A percentile compares a stretch with the other conserved stretches of the same genome.
phyloP scores from a whole-genome alignment of 176 grass and related monocot species.

The Carex cristatella region DNA sequence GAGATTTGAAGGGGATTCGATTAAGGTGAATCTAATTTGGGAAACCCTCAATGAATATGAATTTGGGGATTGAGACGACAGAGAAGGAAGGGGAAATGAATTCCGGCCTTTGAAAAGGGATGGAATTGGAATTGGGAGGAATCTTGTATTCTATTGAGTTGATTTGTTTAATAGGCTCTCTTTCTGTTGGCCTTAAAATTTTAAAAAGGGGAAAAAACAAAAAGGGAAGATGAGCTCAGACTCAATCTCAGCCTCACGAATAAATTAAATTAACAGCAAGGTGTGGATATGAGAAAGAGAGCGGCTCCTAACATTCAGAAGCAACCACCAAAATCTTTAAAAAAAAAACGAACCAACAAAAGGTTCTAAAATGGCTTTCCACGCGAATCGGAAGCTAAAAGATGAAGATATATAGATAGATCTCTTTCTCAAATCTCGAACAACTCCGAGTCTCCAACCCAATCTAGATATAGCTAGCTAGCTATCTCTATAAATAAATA shows the following conservation, averaged over 20 bases:
- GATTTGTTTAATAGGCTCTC: conserved; percentile 6
- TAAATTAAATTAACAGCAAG: conserved; percentile 7
- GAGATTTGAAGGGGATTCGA: not conserved
- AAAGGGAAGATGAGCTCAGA: not conserved
- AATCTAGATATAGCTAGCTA: not conserved
- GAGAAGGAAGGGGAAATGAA: not conserved
- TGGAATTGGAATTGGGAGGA: not conserved
- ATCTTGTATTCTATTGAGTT: not conserved
- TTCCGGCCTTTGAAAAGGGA: not conserved
- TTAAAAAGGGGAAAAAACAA: conserved; percentile 10
- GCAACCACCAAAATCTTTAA: not conserved
- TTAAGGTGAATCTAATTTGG: not conserved
- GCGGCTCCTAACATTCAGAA: not conserved
- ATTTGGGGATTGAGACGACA: not conserved
- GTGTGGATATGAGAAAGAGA: conserved; percentile 2
- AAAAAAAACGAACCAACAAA: not conserved
- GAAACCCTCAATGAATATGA: not conserved
- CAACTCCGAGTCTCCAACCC: not conserved
- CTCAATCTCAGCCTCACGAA: not conserved
- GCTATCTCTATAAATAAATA: not conserved
- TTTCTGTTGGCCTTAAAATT: conserved; percentile 1
- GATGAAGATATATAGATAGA: not conserved
- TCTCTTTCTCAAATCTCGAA: not conserved
- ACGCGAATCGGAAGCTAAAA: not conserved
- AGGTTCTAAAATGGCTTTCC: not conserved